Conservation (phyloP, 768 basidiomycete genomes). For the Leccinum broughii region DNA sequence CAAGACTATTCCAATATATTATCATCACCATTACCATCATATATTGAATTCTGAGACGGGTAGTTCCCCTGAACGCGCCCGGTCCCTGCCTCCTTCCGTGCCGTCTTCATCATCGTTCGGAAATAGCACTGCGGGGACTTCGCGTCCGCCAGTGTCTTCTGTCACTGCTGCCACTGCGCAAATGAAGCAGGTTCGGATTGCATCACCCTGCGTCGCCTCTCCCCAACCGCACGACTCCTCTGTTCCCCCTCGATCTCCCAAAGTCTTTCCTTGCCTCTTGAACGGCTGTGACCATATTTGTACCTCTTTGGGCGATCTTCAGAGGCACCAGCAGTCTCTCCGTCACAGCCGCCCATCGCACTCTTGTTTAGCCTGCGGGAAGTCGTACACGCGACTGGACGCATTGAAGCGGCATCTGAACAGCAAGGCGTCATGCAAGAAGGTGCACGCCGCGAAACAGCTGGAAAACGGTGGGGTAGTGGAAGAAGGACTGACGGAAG, state of each 20-base stretch:
- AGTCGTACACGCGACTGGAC: too few species aligned
- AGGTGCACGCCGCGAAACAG: too few species aligned
- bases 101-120: constrained; percentile 1
- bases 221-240: not conserved
- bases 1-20: not conserved
- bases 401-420: too few species aligned
- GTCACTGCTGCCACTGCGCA: constrained; percentile 9
- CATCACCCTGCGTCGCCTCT: constrained; percentile 15
- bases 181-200: constrained; percentile 15
- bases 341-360: constrained; percentile 26
- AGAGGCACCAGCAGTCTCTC: constrained; percentile 32
- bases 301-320: constrained; percentile 29
- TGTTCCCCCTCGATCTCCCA: constrained; percentile 12
- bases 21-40: not conserved
- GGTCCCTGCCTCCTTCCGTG: not conserved
- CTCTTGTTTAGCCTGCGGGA: not conserved
- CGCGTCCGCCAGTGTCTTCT: constrained; percentile 6
- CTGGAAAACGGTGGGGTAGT: constrained; percentile 3
- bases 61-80: not conserved
- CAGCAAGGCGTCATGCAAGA: too few species aligned
- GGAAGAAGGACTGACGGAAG: constrained; percentile 16
- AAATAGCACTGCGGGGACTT: not conserved
- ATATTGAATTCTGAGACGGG: not conserved
- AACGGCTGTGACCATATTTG: constrained; percentile 30
- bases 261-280: constrained; percentile 24